Evolutionary conservation across 2,329 filamentous ascomycete species (phyloP).

Genomic region (Cercospora sp.): DNA sequence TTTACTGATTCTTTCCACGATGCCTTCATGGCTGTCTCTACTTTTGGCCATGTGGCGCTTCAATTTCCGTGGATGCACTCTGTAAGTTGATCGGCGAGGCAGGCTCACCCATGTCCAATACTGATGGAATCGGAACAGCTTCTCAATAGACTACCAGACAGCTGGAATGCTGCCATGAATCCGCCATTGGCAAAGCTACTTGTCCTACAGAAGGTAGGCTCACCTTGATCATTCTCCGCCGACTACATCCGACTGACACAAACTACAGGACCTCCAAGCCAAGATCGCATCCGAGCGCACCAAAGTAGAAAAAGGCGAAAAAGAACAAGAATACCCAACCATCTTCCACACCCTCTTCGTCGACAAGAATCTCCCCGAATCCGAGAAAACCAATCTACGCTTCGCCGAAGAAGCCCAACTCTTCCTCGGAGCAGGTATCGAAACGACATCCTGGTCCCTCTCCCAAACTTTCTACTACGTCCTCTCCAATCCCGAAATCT

Average conservation of each 20-base stretch:
- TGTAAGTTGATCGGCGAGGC: not conserved
- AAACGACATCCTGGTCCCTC: slow-evolving; percentile 29
- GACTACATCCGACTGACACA: no score
- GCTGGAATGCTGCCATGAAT: slow-evolving; percentile 25
- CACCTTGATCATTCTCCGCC: no score
- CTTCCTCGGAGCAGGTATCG: slow-evolving; percentile 30
- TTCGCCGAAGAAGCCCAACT: slow-evolving; percentile 32
- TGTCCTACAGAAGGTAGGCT: slow-evolving; percentile 22
- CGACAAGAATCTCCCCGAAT: slow-evolving; percentile 24
- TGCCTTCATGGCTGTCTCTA: slow-evolving; percentile 23
- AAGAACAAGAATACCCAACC: slow-evolving; percentile 24
- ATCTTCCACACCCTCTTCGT: slow-evolving; percentile 29
- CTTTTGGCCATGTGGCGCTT: slow-evolving; percentile 24
- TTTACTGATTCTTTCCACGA: slow-evolving; percentile 27
- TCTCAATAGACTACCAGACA: slow-evolving; percentile 22
- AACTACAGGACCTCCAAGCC: slow-evolving; percentile 18
- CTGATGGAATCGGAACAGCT: not conserved
- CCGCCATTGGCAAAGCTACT: slow-evolving; percentile 20
- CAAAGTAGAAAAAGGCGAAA: slow-evolving; percentile 15
- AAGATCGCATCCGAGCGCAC: slow-evolving; percentile 18
- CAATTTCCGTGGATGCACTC: slow-evolving; percentile 26
- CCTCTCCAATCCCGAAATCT: slow-evolving; percentile 23
- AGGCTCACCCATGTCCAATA: not conserved
- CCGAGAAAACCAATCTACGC: slow-evolving; percentile 27
- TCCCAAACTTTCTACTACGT: slow-evolving; percentile 29